Evolutionary conservation across 164 flowering plant species (phyloP).

Genomic region (Stephania cephalantha): DNA sequence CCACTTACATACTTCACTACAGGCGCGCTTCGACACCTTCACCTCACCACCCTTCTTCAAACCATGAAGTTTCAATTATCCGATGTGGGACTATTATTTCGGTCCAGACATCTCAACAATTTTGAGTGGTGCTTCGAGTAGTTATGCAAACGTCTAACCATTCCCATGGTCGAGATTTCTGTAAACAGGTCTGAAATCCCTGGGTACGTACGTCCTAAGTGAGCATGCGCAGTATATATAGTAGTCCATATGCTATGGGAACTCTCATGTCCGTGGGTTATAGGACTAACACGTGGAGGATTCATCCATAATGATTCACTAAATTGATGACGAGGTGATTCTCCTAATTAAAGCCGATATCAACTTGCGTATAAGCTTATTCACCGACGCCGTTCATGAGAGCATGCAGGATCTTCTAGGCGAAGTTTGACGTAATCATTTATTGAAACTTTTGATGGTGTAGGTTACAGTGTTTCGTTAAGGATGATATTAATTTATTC

Average conservation of each 20-base stretch:
- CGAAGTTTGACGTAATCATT: neutral
- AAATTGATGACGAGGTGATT: neutral
- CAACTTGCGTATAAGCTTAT: neutral
- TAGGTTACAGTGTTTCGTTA: neutral
- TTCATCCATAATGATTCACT: constrained; percentile 22
- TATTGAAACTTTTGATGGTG: neutral
- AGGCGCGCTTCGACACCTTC: no score
- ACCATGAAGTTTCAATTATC: no score
- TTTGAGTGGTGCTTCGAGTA: constrained; percentile 95
- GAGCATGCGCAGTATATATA: constrained; percentile 59
- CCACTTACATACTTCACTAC: no score
- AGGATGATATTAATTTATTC: neutral
- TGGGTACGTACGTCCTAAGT: constrained; percentile 64
- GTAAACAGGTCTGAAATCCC: constrained; percentile 95
- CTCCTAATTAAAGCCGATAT: no score
- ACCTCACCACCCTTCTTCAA: no score
- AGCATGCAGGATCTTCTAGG: neutral
- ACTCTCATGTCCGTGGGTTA: constrained; percentile 88
- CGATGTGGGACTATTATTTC: no score
- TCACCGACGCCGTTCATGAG: neutral
- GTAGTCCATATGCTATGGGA: constrained; percentile 96
- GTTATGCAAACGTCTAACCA: constrained; percentile 64
- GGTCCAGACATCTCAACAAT: neutral
- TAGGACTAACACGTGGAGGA: constrained; percentile 67
- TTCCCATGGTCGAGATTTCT: constrained; percentile 75